phyloP scores from a whole-genome alignment of 768 basidiomycete genomes.

The Boletus vermiculosoides region DNA sequence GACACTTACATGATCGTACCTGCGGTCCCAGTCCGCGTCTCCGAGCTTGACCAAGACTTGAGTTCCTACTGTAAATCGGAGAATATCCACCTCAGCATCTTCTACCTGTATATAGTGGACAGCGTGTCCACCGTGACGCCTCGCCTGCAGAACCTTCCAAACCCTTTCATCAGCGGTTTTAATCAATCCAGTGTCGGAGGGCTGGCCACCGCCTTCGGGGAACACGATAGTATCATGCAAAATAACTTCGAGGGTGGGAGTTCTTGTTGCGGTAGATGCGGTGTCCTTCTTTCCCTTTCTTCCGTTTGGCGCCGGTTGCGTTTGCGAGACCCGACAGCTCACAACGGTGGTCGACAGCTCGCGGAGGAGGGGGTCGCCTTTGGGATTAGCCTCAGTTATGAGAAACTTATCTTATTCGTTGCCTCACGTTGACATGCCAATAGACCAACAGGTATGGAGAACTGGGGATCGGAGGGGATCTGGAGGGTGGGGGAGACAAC shows the following conservation, averaged over 20 bases:
- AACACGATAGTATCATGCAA: conserved; percentile 78
- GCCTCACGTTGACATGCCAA: conserved; percentile 73
- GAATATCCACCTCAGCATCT: conserved; percentile 41
- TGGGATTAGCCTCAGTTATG: conserved; percentile 7
- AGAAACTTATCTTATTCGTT: conserved; percentile 6
- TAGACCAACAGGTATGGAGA: conserved; percentile 69
- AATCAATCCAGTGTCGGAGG: conserved; percentile 67
- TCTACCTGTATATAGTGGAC: conserved; percentile 64
- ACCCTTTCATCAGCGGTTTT: conserved; percentile 41
- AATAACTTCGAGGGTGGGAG: conserved; percentile 60
- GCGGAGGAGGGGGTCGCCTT: conserved; percentile 70
- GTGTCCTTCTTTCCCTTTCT: conserved; percentile 58
- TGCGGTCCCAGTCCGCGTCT: conserved; percentile 57
- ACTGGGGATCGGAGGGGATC: conserved; percentile 49
- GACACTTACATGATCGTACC: conserved; percentile 68
- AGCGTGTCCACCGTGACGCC: conserved; percentile 69
- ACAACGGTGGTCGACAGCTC: conserved; percentile 58
- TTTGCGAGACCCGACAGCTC: conserved; percentile 46
- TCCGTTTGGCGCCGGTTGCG: conserved; percentile 37
- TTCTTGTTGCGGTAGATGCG: conserved; percentile 41
- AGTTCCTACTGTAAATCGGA: conserved; percentile 50
- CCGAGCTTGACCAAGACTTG: conserved; percentile 54
- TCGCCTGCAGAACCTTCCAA: conserved; percentile 64
- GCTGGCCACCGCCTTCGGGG: conserved; percentile 83
- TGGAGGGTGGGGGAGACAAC: conserved; percentile 57